Conservation (phyloP, 106 monocot genomes). For the Ottelia alismoides region DNA sequence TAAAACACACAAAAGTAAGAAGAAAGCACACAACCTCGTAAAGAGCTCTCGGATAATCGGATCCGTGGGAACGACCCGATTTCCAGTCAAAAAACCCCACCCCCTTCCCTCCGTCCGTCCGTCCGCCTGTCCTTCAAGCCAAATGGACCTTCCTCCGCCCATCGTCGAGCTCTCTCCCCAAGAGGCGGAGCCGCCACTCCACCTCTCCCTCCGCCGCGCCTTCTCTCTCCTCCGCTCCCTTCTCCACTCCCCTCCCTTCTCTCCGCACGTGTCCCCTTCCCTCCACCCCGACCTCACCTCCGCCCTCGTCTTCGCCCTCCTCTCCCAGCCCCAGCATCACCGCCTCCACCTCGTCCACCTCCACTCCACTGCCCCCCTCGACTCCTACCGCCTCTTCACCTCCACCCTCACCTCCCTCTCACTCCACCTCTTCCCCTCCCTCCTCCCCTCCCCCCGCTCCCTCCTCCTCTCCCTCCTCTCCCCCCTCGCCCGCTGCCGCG, state of each 20-base stretch:
- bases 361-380: conserved; percentile 47
- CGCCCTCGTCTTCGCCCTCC: conserved; percentile 34
- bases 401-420: conserved; percentile 28
- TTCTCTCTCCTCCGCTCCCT: conserved; percentile 26
- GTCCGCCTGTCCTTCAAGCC: not conserved
- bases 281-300: conserved; percentile 38
- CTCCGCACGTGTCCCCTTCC: conserved; percentile 25
- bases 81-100: no score
- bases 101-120: no score
- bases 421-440: conserved; percentile 22
- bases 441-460: conserved; percentile 21
- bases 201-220: conserved; percentile 28
- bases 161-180: conserved; percentile 19
- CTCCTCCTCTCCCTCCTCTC: conserved; percentile 35
- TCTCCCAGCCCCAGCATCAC: conserved; percentile 30
- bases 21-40: no score
- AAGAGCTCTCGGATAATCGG: not conserved
- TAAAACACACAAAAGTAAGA: no score
- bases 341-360: conserved; percentile 50
- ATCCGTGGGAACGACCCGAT: not conserved
- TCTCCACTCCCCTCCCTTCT: conserved; percentile 47
- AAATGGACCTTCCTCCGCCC: not conserved
- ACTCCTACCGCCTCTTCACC: conserved; percentile 57
- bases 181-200: conserved; percentile 14
- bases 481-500: conserved; percentile 16